Evolutionary conservation across 2,329 filamentous ascomycete species (phyloP), one percentile per base, ranked within the genome.

Genomic region (Penicillium polonicum): DNA sequence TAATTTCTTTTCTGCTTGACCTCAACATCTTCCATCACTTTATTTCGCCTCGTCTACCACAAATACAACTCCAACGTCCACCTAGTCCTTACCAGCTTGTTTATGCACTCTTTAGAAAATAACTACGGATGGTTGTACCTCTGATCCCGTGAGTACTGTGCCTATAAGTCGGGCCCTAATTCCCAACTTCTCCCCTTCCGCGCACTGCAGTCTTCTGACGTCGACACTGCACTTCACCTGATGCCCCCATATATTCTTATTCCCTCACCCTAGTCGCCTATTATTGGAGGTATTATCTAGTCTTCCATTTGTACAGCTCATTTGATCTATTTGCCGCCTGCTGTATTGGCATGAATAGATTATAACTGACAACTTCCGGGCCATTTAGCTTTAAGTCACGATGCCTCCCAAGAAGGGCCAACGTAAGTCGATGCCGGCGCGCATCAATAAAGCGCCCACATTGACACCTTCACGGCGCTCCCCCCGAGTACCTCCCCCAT

Each of bases 1-100:
- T 75, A 76, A 75, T 73, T 74, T 67, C 69, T 67, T 67, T 66
- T 65, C 65, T 60, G 60, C 61, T 60, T 51, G 61, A 61, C 54
- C 50, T 60, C 59, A 61, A 44, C 55, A 59, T 54, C 58, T 49
- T 45, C 42, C 57, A 43, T 61, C 42, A 39, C 41, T 42, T 45
- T 39, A 17, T 38, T 53, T 45, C 48, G 25, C 19, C 29, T 48
- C 25, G 10, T 56, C 45, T 17, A n/a, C 39, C 46, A 43, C 59
- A 21, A 44, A 42, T 44, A 45, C 53, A 33, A 36, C 38, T 44
- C 36, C 41, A 41, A 27, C 53, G 8, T 15, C 23, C 21, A 1
- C 27, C 25, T 46, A 27, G 19, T 41, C 31, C 23, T 13, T 42
- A 17, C 9, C 5, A 45, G 17, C 12, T 13, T 41, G 27, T 46